Base-by-base conservation (phyloP, 306 rosid species). In the Betula pendula region DNA sequence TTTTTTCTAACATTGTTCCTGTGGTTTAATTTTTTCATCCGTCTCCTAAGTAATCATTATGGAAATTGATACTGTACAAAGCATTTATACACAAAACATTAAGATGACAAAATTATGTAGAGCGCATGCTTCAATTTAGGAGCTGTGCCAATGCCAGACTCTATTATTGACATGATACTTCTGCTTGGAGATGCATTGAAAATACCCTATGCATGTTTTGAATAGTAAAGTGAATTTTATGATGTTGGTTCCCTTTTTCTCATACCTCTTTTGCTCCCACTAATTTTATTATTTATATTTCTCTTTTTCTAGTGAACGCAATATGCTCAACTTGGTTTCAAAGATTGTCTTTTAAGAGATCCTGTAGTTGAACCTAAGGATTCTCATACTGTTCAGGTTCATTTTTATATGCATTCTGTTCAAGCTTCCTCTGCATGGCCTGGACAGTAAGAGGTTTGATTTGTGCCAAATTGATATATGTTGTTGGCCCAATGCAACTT, bases 281-380 rank as follows among this genome's bases (percentile, higher is more conserved):
- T 62, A 29, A 19, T 62, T 3, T 62, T 16, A 62, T 31, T 31
- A 22, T 55, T n/a, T 52, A 3, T n/a, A 17, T 52, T 52, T 52
- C 58, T n/a, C 25, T 17, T 52, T n/a, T 6, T 52, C 58, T n/a
- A 8, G 58, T 7, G n/a, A 19, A 55, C 9, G 20, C 17, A 31
- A 29, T 33, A 62, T 33, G 33, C 68, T 67, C 60, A 68, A 25
- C 68, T 49, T 25, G 50, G 47, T 50, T 19, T 38, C 51, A 45
- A 73, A 76, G 47, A 24, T 73, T 43, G 40, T 73, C 70, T 68
- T 68, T 53, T 24, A 68, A 68, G 14, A 79, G 66, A 51, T 71
- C 68, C 50, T 76, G 14, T 22, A 53, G 60, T 71, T 40, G 55
- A 55, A 47, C 35, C 20, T 62, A 43, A 60, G 58, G 74, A 33